Evolutionary conservation across 2,329 filamentous ascomycete genomes (phyloP), one percentile per base, ranked within the genome.

Genomic region (Alternaria brassicae): DNA sequence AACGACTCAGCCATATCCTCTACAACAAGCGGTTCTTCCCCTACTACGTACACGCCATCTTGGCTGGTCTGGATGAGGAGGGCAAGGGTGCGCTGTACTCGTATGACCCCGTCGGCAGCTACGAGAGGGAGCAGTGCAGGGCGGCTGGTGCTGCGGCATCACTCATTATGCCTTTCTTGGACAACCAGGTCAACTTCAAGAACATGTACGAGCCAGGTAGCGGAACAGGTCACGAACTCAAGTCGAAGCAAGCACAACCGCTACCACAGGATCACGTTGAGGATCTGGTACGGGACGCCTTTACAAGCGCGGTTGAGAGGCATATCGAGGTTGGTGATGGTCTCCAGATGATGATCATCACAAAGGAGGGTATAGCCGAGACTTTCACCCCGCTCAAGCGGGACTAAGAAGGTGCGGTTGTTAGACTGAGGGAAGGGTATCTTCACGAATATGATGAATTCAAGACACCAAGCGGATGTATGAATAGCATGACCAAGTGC

Each of bases 111-210:
- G 95, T 99, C 40, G 95, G 95, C 70, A 96, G 92, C 78, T 99
- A 98, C 81, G 95, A 99, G 85, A 85, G 95, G 67, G 95, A 99
- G 82, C 92, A 96, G 82, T 97, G 93, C 82, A 89, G 94, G 67
- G 93, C 95, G 34, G 95, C 92, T 40, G 95, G 95, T 72, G 93
- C 95, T 13, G 93, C 93, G 19, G 90, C 92, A 53, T 95, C 91
- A 74, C 82, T 99, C 79, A 99, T 99, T 81, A 99, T 97, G 91
- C 95, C 95, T 1, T 99, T 99, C 85, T 82, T 99, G 75, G 95
- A 99, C 80, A 99, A 99, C 80, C 96, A 99, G 82, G 95, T 99
- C 83, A 98, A 98, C 83, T 94, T 94, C 85, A 99, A 97, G 87
- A 99, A 99, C 79, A 94, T 97, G 83, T 96, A 97, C 78, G 85